These are phyloP conservation scores for Rhizopogon vesiculosus DNA, from an alignment of 768 basidiomycete genomes.

Conservation along the genomic window DNA sequence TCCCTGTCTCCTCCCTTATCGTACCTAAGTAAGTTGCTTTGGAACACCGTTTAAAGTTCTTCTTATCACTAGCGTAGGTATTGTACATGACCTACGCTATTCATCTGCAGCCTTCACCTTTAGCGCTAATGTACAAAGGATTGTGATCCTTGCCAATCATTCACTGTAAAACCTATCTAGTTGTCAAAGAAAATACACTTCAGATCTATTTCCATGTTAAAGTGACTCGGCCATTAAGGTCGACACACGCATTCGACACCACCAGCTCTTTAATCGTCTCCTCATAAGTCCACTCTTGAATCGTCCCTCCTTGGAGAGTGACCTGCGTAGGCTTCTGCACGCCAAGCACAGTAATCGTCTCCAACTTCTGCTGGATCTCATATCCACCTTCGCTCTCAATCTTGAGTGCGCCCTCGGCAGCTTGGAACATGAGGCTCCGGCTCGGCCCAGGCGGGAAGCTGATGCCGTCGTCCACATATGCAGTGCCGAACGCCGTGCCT, in stretches of 20 bases:
- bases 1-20: too few relatives aligned
- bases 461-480: slow-evolving; percentile 69
- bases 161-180: too few relatives aligned
- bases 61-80: too few relatives aligned
- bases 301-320: slow-evolving; percentile 29
- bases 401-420: slow-evolving; percentile 27
- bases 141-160: too few relatives aligned
- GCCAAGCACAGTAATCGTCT: slow-evolving; percentile 57
- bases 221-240: slow-evolving; percentile 36
- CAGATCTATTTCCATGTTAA: slow-evolving; percentile 29
- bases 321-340: slow-evolving; percentile 40
- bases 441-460: slow-evolving; percentile 51
- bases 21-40: too few relatives aligned
- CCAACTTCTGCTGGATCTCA: slow-evolving; percentile 35
- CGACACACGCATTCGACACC: slow-evolving; percentile 29
- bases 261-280: slow-evolving; percentile 36
- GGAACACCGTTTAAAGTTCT: too few relatives aligned
- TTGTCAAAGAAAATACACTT: too few relatives aligned
- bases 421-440: slow-evolving; percentile 41
- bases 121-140: too few relatives aligned
- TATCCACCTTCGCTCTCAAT: slow-evolving; percentile 30
- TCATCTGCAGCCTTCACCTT: too few relatives aligned
- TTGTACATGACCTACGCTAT: too few relatives aligned
- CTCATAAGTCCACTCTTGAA: slow-evolving; percentile 36
- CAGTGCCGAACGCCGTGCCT: slow-evolving; percentile 51